A percentile compares a stretch with the other conserved stretches of the same genome.
phyloP scores from a whole-genome alignment of 495 filamentous ascomycete species.

The Podospora comata region DNA sequence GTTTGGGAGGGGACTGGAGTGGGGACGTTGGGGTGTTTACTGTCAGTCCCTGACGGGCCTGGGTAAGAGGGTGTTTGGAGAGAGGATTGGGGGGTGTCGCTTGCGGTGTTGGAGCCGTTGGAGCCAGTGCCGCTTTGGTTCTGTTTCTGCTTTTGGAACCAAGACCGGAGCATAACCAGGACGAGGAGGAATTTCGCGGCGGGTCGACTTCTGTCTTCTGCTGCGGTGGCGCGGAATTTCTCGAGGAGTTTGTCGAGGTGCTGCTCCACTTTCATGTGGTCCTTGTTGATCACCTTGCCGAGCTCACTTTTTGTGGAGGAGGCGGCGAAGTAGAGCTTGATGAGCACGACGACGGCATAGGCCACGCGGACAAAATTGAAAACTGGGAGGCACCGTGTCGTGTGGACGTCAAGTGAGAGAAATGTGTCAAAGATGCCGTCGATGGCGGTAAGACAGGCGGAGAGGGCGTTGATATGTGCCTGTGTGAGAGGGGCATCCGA shows the following conservation, averaged over 20 bases:
- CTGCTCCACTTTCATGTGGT: constrained; percentile 69
- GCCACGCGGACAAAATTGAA: constrained; percentile 73
- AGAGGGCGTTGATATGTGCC: constrained; percentile 69
- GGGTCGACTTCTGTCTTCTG: constrained; percentile 62
- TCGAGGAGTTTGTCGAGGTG: constrained; percentile 66
- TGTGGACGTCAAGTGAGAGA: constrained; percentile 54
- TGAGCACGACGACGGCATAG: constrained; percentile 76
- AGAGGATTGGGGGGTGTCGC: neutral
- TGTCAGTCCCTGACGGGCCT: constrained; percentile 8
- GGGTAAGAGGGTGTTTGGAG: constrained; percentile 14
- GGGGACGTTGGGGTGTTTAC: constrained; percentile 21
- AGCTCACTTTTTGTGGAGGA: constrained; percentile 64
- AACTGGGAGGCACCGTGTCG: constrained; percentile 69
- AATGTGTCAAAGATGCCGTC: constrained; percentile 74
- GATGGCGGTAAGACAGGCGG: constrained; percentile 65
- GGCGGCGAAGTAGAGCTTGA: constrained; percentile 83
- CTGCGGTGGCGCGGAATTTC: constrained; percentile 62
- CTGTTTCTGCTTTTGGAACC: constrained; percentile 57
- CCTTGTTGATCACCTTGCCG: constrained; percentile 70
- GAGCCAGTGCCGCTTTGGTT: constrained; percentile 9
- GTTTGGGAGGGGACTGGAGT: constrained; percentile 15
- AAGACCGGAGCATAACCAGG: constrained; percentile 66
- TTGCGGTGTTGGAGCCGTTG: constrained; percentile 16
- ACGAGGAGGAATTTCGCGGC: constrained; percentile 76
- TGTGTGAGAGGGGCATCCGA: constrained; percentile 50